Evolutionary conservation across 2,329 filamentous ascomycete species (phyloP).

Genomic region (Cladorrhinum sp.): DNA sequence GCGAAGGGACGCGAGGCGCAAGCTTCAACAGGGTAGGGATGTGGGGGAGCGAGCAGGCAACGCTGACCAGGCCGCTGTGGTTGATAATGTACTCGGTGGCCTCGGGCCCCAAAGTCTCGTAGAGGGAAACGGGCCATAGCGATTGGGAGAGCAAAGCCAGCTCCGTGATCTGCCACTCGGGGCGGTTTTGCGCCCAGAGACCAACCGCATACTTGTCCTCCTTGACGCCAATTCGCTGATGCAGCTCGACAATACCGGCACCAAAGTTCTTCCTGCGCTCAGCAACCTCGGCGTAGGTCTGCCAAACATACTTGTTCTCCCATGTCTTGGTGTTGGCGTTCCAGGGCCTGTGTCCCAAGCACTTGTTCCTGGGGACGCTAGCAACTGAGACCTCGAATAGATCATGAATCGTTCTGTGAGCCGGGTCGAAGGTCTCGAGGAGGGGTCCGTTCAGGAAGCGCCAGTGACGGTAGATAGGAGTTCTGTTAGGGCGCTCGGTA

Average conservation of each 20-base stretch:
- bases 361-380: constrained; percentile 63
- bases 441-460: constrained; percentile 68
- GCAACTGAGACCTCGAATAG: constrained; percentile 69
- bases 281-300: constrained; percentile 77
- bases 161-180: constrained; percentile 88
- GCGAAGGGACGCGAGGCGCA: constrained; percentile 66
- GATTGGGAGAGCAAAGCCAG: constrained; percentile 82
- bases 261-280: constrained; percentile 80
- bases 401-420: constrained; percentile 71
- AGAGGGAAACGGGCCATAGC: constrained; percentile 87
- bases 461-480: constrained; percentile 79
- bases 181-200: constrained; percentile 82
- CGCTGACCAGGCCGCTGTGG: constrained; percentile 71
- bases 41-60: constrained; percentile 77
- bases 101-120: constrained; percentile 91
- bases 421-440: constrained; percentile 68
- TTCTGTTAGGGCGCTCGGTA: constrained; percentile 69
- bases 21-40: constrained; percentile 79
- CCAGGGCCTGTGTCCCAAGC: constrained; percentile 78
- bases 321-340: constrained; percentile 70
- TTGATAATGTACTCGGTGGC: constrained; percentile 95
- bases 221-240: constrained; percentile 66
- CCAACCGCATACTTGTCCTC: constrained; percentile 70
- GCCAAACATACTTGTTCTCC: constrained; percentile 74
- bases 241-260: constrained; percentile 78